Evolutionary conservation across 164 flowering plant genomes (phyloP).

Genomic region (Taxillus chinensis): DNA sequence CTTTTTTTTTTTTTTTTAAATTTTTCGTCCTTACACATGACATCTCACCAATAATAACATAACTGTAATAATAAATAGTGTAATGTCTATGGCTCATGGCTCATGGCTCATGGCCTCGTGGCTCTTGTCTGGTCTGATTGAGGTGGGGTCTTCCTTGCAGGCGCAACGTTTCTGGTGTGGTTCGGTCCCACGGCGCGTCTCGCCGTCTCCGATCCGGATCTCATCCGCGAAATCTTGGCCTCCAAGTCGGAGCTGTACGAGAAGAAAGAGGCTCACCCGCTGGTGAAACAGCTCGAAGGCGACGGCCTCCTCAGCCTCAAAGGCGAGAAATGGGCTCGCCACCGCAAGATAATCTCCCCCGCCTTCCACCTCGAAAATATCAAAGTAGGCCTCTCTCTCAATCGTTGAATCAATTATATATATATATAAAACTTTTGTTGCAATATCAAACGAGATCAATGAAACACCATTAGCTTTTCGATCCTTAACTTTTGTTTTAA

Average conservation of each 20-base stretch:
- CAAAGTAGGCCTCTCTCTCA: conserved; percentile 37
- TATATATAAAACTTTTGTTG: neutral
- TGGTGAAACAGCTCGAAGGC: conserved; percentile 88
- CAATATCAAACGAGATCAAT: too few species aligned
- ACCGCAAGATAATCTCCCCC: conserved; percentile 77
- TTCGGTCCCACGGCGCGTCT: conserved; percentile 86
- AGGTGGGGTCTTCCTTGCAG: conserved; percentile 23
- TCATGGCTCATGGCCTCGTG: too few species aligned
- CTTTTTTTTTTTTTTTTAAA: neutral
- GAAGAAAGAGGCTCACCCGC: conserved; percentile 79
- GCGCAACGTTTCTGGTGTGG: conserved; percentile 90
- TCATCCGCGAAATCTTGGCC: conserved; percentile 71
- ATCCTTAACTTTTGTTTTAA: too few species aligned
- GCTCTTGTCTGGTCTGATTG: too few species aligned
- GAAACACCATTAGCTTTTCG: too few species aligned
- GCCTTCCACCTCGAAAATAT: conserved; percentile 94
- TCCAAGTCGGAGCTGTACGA: conserved; percentile 75
- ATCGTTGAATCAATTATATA: too few species aligned
- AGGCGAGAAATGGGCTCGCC: conserved; percentile 98
- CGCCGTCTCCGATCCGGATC: conserved; percentile 84
- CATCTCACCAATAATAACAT: too few species aligned
- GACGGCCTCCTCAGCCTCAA: conserved; percentile 88
- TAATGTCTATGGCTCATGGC: too few species aligned
- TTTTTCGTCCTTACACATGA: neutral
- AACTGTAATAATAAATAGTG: too few species aligned